These are phyloP conservation scores for Backusella circina DNA, from an alignment of 192 early-diverging fungal species.

Conservation along the genomic window DNA sequence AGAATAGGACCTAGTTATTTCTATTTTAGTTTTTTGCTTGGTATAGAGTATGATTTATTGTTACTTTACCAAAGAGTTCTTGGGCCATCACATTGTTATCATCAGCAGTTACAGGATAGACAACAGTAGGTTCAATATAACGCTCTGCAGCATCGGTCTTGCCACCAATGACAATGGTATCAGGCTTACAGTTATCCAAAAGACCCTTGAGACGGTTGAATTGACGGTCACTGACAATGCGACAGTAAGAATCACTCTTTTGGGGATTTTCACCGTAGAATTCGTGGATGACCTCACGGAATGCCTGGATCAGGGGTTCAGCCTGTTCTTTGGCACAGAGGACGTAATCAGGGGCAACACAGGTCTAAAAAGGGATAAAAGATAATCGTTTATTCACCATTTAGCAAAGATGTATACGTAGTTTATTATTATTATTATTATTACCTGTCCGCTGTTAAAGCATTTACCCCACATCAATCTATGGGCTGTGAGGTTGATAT, in stretches of 20 bases:
- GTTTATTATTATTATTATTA: too few species aligned
- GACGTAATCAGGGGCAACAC: slow-evolving; percentile 87
- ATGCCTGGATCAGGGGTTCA: slow-evolving; percentile 53
- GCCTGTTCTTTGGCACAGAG: slow-evolving; percentile 58
- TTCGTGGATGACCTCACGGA: slow-evolving; percentile 40
- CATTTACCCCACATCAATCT: slow-evolving; percentile 80
- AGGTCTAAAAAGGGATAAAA: too few species aligned
- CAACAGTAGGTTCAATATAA: slow-evolving; percentile 60
- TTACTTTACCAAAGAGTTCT: slow-evolving; percentile 70
- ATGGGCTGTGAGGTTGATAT: slow-evolving; percentile 59
- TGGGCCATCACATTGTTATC: slow-evolving; percentile 45
- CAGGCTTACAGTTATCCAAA: slow-evolving; percentile 34
- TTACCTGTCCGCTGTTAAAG: slow-evolving; percentile 78
- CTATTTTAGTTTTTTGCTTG: too few species aligned
- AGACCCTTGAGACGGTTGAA: slow-evolving; percentile 63
- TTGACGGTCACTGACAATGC: slow-evolving; percentile 73
- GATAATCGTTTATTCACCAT: too few species aligned
- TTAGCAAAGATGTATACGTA: too few species aligned
- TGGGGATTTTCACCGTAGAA: slow-evolving; percentile 53
- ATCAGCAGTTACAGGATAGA: slow-evolving; percentile 39
- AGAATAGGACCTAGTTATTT: slow-evolving; percentile 46
- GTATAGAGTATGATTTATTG: too few species aligned
- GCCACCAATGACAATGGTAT: slow-evolving; percentile 51
- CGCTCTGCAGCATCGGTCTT: slow-evolving; percentile 32
- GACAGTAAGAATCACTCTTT: slow-evolving; percentile 51